Conservation (phyloP, 2,329 filamentous ascomycete species). For the Diaporthe citriasiana region DNA sequence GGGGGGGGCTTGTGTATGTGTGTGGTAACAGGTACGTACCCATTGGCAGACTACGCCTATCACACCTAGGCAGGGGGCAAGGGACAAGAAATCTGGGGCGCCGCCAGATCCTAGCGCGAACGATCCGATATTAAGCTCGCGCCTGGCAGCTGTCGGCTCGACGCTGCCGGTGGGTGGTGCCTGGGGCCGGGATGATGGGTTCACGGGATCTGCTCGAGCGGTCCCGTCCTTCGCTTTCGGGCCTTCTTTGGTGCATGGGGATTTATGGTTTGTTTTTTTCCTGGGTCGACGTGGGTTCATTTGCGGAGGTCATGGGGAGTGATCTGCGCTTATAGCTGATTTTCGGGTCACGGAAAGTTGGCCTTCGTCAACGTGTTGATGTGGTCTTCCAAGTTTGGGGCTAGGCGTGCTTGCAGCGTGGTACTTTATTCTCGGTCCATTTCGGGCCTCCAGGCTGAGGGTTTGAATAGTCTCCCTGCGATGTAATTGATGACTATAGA, state of each 20-base stretch:
- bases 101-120: constrained; percentile 5
- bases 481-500: neutral
- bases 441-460: neutral
- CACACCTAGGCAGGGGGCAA: neutral
- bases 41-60: neutral
- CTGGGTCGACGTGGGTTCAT: neutral
- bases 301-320: neutral
- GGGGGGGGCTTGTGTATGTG: no score
- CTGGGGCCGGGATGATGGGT: constrained; percentile 3
- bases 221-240: constrained; percentile 21
- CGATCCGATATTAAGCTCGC: constrained; percentile 21
- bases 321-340: neutral
- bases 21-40: neutral
- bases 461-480: no score
- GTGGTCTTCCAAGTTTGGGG: neutral
- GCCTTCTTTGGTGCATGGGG: constrained; percentile 13
- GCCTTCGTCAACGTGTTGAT: neutral
- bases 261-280: neutral
- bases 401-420: neutral
- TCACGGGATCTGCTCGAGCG: constrained; percentile 5
- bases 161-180: neutral
- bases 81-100: neutral
- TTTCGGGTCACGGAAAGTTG: neutral
- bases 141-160: constrained; percentile 22
- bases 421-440: neutral